These are phyloP conservation scores for Elongisporangium prolatum DNA, from an alignment of 352 stramenopile species.

Conservation along the genomic window DNA sequence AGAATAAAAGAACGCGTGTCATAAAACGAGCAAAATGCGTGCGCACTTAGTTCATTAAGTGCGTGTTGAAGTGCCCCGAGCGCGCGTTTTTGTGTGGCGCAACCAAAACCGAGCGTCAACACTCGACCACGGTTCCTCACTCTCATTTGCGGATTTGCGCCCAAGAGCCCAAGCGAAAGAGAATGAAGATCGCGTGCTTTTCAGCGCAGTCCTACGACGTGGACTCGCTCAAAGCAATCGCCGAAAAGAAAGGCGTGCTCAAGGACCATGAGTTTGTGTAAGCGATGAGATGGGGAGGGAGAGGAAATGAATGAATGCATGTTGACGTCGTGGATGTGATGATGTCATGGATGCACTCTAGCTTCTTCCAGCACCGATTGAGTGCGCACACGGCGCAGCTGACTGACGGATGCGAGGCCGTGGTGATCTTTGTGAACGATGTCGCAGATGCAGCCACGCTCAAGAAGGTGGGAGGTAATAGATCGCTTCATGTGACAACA, in stretches of 20 bases:
- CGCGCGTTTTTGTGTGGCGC: neutral
- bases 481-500: neutral
- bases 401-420: conserved; percentile 47
- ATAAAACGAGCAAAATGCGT: neutral
- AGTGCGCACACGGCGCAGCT: conserved; percentile 44
- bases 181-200: conserved; percentile 79
- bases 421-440: conserved; percentile 88
- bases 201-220: conserved; percentile 74
- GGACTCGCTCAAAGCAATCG: conserved; percentile 41
- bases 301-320: neutral
- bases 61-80: neutral
- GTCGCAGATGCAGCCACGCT: conserved; percentile 53
- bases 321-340: neutral
- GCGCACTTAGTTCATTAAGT: conserved; percentile 1
- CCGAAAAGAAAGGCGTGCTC: conserved; percentile 33
- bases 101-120: conserved; percentile 1
- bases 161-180: conserved; percentile 6
- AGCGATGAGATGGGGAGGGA: conserved; percentile 4
- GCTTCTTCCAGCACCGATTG: conserved; percentile 54
- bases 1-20: neutral
- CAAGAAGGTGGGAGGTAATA: conserved; percentile 22
- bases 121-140: conserved; percentile 10
- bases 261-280: conserved; percentile 45
- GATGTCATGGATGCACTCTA: conserved; percentile 4
- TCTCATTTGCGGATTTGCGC: conserved; percentile 21